Base-by-base conservation (phyloP, 257 asterid genomes). In the Fraxinus americana region DNA sequence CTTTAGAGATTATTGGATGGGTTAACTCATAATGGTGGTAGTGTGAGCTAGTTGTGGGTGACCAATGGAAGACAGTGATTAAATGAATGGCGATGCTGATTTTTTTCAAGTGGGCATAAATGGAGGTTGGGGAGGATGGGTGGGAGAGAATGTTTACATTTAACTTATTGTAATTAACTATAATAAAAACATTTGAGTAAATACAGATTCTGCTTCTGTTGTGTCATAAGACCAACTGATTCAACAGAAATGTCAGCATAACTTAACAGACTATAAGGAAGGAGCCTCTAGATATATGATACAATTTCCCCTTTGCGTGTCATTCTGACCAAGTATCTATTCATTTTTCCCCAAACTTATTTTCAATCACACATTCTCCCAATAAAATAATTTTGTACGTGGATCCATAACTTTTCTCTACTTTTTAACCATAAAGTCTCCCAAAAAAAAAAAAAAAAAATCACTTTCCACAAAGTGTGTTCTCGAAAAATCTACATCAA, bases 21-120 rank as follows among this genome's bases (percentile, higher is more conserved):
- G 67, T 61, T 61, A 61, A 61, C 67, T 61, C 30, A 61, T 23
- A 61, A 61, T 23, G 67, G 30, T 23, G 67, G 67, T 61, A 25
- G 32, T 7, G 29, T 61, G 67, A 23, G 67, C 12, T n/a, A 23
- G 67, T 61, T 23, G 32, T 61, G 13, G 7, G 32, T 61, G 14
- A 61, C 23, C 16, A 29, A 61, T n/a, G 32, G 32, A 61, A 21
- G 29, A 8, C 11, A 19, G 9, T 19, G 66, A 57, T 21, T 57
- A 14, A 54, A 54, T 54, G 66, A 21, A 57, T n/a, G 61, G 23
- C 4, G 61, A n/a, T 57, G 29, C 21, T 57, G 29, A 19, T 57
- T n/a, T 57, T 57, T 21, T 7, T 12, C 10, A 6, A 6, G 13
- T 5, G 10, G 10, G 27, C 29, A 4, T n/a, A 57, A 23, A n/a